Base-by-base conservation (phyloP, 164 flowering plant species). In the Tetrastigma voinierianum region DNA sequence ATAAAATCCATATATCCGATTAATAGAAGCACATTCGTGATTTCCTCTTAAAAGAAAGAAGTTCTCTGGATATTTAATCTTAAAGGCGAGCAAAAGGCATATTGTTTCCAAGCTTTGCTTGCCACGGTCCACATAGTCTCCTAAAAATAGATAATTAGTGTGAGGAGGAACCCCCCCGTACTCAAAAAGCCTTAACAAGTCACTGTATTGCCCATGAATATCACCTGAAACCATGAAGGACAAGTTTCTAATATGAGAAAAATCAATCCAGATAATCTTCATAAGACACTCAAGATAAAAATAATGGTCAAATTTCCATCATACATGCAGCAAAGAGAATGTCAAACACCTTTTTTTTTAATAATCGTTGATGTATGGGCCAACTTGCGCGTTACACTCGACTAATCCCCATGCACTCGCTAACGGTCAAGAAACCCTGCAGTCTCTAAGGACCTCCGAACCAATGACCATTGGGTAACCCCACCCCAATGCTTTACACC, bases 51-150 rank as follows among this genome's bases (percentile, higher is more conserved):
- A 64, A 61, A 84, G 87, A 54, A 84, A 84, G 53, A 84, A 84
- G 68, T 83, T 84, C 67, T 81, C 85, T 1, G 87, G 87, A 67
- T 77, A 84, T 57, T 81, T 84, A 44, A 84, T 84, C 66, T 84
- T 83, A 65, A 77, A 83, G 53, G 84, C 83, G 72, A 83, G 87
- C 71, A 84, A 73, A 46, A 84, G 83, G 64, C 90, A 86, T 57
- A 86, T 86, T 44, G 90, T 86, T 67, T 86, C 89, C 72, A 85
- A 72, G 65, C 86, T 84, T 69, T 84, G 86, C 75, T 74, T 82
- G 45, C 88, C 87, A 57, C 89, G 87, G 67, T 86, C 90, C 11
- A 86, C 90, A 76, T 86, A 86, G 73, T 86, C 90, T 21, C 90
- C 90, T 46, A 86, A 44, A 57, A 86, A 86, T 45, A 86, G 67